Conservation (phyloP, 306 rosid genomes). For the Hylodesmum podocarpum region DNA sequence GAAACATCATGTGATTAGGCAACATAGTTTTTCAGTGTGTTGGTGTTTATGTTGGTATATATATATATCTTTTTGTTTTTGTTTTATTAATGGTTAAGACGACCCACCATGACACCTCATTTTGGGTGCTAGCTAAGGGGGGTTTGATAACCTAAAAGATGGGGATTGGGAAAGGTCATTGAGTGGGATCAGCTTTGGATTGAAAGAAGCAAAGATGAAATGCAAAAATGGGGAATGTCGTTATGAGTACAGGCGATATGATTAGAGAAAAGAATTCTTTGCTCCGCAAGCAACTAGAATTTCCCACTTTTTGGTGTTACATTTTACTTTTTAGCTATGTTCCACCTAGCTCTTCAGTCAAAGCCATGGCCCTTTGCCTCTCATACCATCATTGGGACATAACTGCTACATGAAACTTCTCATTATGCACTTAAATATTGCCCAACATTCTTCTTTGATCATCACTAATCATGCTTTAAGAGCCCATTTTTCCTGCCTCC, state of each 20-base stretch:
- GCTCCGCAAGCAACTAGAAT: conserved; percentile 53
- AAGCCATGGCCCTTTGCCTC: conserved; percentile 33
- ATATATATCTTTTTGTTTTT: conserved; percentile 12
- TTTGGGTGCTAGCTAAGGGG: conserved; percentile 35
- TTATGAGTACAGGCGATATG: conserved; percentile 45
- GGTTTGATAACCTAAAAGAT: conserved; percentile 30
- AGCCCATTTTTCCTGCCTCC: conserved; percentile 10
- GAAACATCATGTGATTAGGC: conserved; percentile 8
- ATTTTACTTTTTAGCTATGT: conserved; percentile 32
- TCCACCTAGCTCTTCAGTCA: conserved; percentile 43
- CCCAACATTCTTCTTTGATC: conserved; percentile 22
- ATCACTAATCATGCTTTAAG: conserved; percentile 35
- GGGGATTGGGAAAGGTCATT: conserved; percentile 21
- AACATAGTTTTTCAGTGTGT: neutral
- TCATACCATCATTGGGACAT: conserved; percentile 60
- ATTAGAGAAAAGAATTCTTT: conserved; percentile 53
- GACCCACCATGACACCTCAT: conserved; percentile 21
- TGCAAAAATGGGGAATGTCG: conserved; percentile 48
- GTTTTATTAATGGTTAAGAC: neutral
- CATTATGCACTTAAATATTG: conserved; percentile 36
- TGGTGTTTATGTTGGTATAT: conserved; percentile 6
- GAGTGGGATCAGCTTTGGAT: conserved; percentile 41
- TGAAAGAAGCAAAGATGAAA: conserved; percentile 40
- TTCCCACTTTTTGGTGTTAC: conserved; percentile 43
- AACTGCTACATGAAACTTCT: conserved; percentile 51